These are phyloP conservation scores for Rhizopogon roseolus DNA, from an alignment of 768 basidiomycete genomes.

Conservation along the genomic window DNA sequence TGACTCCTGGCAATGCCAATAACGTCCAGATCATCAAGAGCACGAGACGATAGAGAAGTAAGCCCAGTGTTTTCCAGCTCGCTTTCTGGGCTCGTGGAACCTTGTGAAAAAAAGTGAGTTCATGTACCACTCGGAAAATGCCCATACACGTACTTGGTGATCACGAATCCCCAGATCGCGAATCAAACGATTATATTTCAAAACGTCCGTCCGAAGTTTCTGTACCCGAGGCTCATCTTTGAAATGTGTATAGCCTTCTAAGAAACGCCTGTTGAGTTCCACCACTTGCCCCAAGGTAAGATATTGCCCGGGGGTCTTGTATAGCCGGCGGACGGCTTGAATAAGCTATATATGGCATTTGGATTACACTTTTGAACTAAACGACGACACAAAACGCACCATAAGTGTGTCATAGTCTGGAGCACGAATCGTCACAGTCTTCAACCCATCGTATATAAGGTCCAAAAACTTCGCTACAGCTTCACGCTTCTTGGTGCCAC, in stretches of 20 bases:
- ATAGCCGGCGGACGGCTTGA: conserved; percentile 90
- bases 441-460: conserved; percentile 86
- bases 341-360: conserved; percentile 57
- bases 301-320: conserved; percentile 92
- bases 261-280: conserved; percentile 86
- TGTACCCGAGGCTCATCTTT: conserved; percentile 89
- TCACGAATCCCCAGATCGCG: conserved; percentile 90
- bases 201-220: conserved; percentile 71
- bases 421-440: conserved; percentile 93
- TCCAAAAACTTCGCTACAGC: conserved; percentile 88
- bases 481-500: conserved; percentile 83
- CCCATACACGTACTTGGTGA: conserved; percentile 62
- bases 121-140: conserved; percentile 1
- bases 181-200: conserved; percentile 85
- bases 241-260: conserved; percentile 91
- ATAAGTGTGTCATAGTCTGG: conserved; percentile 98
- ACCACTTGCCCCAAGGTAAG: conserved; percentile 94
- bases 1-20: conserved; percentile 84
- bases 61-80: conserved; percentile 79
- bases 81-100: conserved; percentile 86
- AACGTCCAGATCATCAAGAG: conserved; percentile 78
- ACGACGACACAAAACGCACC: conserved; percentile 44
- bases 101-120: conserved; percentile 27
- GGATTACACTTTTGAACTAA: no score
- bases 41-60: conserved; percentile 77